These are phyloP conservation scores for Phellopilus nigrolimitatus DNA, from an alignment of 1,284 basidiomycete genomes.

Conservation along the genomic window DNA sequence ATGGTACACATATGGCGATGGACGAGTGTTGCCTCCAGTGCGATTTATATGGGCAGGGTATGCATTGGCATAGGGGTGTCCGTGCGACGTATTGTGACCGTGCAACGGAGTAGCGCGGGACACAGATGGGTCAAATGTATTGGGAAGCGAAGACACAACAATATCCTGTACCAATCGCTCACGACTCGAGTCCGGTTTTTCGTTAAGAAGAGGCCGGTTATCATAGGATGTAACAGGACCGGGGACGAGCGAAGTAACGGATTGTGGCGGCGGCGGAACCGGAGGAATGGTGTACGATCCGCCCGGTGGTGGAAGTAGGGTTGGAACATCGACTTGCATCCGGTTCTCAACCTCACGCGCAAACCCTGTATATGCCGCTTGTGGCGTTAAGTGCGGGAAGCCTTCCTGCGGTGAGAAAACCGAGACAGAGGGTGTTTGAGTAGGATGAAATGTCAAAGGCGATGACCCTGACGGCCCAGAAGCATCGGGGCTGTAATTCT, in stretches of 20 bases:
- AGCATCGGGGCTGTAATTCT: neutral
- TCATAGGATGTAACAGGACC: constrained; percentile 2
- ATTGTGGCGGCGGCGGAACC: neutral
- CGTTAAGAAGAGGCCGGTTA: neutral
- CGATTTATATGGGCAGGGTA: neutral
- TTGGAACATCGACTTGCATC: neutral
- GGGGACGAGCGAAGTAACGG: neutral
- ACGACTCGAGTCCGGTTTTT: neutral
- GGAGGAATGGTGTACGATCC: constrained; percentile 6
- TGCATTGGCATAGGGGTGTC: constrained; percentile 14
- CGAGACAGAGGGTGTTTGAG: neutral
- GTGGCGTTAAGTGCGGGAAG: constrained; percentile 5
- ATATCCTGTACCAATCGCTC: neutral
- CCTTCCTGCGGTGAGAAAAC: neutral
- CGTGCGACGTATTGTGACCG: constrained; percentile 3
- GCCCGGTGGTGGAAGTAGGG: neutral
- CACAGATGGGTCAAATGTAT: constrained; percentile 9
- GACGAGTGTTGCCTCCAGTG: neutral
- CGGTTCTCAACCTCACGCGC: neutral
- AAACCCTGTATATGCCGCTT: constrained; percentile 1
- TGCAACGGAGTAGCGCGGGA: neutral
- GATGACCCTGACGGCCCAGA: constrained; percentile 10
- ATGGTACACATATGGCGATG: neutral
- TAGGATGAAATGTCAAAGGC: neutral
- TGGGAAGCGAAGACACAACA: constrained; percentile 2